Percentiles rank a stretch among this genome's conserved stretches.
Conservation (phyloP, 1,139 yeast genomes). For the Pichia cactophila region DNA sequence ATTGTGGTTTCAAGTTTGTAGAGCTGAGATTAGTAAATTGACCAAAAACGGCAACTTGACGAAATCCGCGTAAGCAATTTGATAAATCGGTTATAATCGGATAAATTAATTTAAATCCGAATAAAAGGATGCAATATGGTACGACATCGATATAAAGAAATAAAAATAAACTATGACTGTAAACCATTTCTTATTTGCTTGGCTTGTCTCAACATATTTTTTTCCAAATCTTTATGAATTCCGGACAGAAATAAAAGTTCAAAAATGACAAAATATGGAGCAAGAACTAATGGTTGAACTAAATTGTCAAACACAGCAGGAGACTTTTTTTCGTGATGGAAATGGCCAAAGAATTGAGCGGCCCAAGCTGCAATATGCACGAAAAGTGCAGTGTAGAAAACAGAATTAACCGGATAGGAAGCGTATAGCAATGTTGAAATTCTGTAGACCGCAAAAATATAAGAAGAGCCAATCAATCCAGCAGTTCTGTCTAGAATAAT, state of each 20-base stretch:
- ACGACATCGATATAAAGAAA: background rate
- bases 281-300: slow-evolving; percentile 78
- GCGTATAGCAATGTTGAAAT: slow-evolving; percentile 11
- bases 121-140: background rate
- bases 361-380: slow-evolving; percentile 61
- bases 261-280: slow-evolving; percentile 82
- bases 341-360: slow-evolving; percentile 88
- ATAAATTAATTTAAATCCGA: background rate
- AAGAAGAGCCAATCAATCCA: slow-evolving; percentile 31
- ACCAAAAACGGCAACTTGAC: too few relatives aligned
- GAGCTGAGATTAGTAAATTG: too few relatives aligned
- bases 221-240: slow-evolving; percentile 44
- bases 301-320: slow-evolving; percentile 85
- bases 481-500: slow-evolving; percentile 39
- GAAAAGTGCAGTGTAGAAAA: slow-evolving; percentile 27
- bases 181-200: background rate
- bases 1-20: too few relatives aligned
- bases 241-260: slow-evolving; percentile 71
- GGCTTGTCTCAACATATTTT: slow-evolving; percentile 30
- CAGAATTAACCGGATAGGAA: slow-evolving; percentile 2
- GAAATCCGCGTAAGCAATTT: too few relatives aligned
- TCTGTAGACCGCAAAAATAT: slow-evolving; percentile 21
- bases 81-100: too few relatives aligned
- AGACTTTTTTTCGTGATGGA: slow-evolving; percentile 67
- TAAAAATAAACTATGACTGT: background rate